phyloP scores from a whole-genome alignment of 202 grass and related monocot species.

The Setaria italica region DNA sequence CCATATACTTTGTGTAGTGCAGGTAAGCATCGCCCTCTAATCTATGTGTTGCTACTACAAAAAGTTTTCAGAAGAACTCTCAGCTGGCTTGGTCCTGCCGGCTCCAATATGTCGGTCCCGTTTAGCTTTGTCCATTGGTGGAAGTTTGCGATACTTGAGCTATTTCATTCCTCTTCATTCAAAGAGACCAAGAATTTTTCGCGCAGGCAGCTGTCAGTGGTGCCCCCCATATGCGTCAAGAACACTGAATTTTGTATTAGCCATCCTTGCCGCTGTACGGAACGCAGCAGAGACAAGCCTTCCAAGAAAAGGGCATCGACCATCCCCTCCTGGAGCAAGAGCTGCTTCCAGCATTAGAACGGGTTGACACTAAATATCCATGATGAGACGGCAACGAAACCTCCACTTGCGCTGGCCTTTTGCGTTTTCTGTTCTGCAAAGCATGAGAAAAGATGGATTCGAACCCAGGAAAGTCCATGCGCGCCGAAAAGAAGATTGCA shows the following conservation, averaged over 20 bases:
- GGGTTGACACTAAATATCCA: no score
- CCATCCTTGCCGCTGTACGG: neutral
- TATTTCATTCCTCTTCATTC: neutral
- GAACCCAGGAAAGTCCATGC: neutral
- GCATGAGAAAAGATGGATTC: neutral
- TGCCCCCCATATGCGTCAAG: neutral
- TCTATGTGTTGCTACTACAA: neutral
- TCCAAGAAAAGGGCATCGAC: neutral
- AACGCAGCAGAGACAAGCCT: neutral
- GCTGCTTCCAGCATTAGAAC: no score
- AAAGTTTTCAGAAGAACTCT: neutral
- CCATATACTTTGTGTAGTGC: neutral
- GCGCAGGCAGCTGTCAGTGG: neutral
- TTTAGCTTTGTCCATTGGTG: neutral
- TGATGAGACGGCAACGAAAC: neutral
- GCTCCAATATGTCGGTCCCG: neutral
- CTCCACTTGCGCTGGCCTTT: neutral
- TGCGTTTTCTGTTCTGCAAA: conserved; percentile 20
- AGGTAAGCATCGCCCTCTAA: neutral
- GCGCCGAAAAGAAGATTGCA: conserved; percentile 16
- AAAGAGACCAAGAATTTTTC: neutral
- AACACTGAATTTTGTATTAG: neutral
- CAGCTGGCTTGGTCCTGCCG: neutral
- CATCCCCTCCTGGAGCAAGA: neutral
- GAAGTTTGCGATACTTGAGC: conserved; percentile 1